These are phyloP conservation scores for Syzygium syzygioides DNA, from an alignment of 441 rosid genomes.

Conservation along the genomic window DNA sequence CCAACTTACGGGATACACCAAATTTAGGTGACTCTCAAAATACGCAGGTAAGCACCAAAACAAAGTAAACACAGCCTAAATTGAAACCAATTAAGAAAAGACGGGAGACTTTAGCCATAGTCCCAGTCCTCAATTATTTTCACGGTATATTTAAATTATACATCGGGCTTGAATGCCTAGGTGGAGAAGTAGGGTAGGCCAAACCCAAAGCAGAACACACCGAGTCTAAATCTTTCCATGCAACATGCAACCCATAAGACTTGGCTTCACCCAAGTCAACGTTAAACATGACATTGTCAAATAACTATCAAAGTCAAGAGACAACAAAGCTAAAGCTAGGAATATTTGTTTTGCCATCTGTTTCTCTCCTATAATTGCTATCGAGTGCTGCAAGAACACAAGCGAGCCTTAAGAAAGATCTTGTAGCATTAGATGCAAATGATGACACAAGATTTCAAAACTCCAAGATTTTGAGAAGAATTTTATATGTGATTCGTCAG, in stretches of 20 bases:
- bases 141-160: neutral
- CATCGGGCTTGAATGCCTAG: neutral
- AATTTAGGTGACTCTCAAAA: neutral
- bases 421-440: neutral
- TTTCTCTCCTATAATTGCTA: neutral
- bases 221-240: neutral
- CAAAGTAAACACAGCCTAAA: neutral
- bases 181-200: neutral
- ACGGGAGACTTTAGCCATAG: neutral
- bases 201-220: neutral
- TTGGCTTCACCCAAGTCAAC: neutral
- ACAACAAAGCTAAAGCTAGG: neutral
- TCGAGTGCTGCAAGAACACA: neutral
- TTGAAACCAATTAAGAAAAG: neutral
- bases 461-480: neutral
- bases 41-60: neutral
- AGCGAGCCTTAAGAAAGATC: neutral
- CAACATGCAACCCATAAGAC: neutral
- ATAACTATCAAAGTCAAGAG: neutral
- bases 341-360: neutral
- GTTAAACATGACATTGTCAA: neutral
- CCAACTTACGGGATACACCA: neutral
- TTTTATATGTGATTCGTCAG: neutral
- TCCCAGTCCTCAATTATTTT: neutral
- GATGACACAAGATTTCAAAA: neutral